Evolutionary conservation across 2,329 filamentous ascomycete genomes (phyloP).

Genomic region (Talaromyces verruculosus): DNA sequence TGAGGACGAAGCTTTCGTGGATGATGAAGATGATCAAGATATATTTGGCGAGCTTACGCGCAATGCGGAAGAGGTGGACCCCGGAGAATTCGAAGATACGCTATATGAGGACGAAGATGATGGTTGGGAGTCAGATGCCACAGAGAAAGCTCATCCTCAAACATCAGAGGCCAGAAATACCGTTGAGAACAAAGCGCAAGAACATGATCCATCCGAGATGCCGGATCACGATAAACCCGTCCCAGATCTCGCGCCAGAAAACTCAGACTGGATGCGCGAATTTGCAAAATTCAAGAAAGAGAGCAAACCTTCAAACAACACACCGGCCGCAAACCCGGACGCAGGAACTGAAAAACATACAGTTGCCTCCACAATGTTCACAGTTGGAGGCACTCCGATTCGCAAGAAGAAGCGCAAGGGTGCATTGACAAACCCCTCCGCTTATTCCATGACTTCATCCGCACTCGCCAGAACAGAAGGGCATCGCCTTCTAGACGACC

Average conservation of each 20-base stretch:
- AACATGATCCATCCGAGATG: slow-evolving; percentile 34
- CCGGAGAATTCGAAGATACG: slow-evolving; percentile 72
- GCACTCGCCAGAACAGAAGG: slow-evolving; percentile 85
- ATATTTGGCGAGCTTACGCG: slow-evolving; percentile 72
- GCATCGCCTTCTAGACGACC: slow-evolving; percentile 76
- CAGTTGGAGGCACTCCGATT: slow-evolving; percentile 63
- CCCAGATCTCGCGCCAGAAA: slow-evolving; percentile 56
- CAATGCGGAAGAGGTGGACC: slow-evolving; percentile 70
- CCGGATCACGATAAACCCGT: slow-evolving; percentile 40
- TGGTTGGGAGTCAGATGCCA: slow-evolving; percentile 94
- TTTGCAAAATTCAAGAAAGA: slow-evolving; percentile 95
- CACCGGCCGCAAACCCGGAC: slow-evolving; percentile 31
- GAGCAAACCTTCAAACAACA: slow-evolving; percentile 41
- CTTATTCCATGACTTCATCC: slow-evolving; percentile 89
- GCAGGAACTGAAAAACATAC: slow-evolving; percentile 39
- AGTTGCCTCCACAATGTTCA: slow-evolving; percentile 47
- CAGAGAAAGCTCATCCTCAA: slow-evolving; percentile 67
- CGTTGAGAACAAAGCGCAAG: slow-evolving; percentile 45
- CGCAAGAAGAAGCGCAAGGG: slow-evolving; percentile 93
- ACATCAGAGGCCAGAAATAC: slow-evolving; percentile 28
- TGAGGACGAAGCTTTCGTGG: slow-evolving; percentile 93
- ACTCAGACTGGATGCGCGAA: slow-evolving; percentile 84
- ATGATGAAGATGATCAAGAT: slow-evolving; percentile 74
- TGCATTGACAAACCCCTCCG: slow-evolving; percentile 80
- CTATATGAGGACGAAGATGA: slow-evolving; percentile 65